These are phyloP conservation scores for Anthoceros angustus DNA, from an alignment of 225 moss, liverwort and hornwort species.

Conservation along the genomic window DNA sequence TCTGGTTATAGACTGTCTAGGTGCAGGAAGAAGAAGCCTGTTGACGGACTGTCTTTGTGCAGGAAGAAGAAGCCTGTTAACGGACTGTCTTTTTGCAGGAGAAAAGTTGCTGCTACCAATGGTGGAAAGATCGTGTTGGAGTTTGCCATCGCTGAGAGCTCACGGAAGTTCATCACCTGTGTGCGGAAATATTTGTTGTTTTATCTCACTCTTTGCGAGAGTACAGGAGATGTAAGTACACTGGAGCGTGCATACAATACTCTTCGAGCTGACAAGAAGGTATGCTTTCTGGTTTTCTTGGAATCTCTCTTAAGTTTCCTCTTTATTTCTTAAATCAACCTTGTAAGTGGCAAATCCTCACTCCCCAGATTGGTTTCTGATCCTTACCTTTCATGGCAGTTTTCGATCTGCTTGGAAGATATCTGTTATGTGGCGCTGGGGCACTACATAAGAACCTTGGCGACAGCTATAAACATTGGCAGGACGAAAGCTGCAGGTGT, in stretches of 20 bases:
- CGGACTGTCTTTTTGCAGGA: constrained; percentile 20
- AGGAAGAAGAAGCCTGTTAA: not conserved
- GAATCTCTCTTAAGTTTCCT: not conserved
- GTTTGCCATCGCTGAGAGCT: constrained; percentile 86
- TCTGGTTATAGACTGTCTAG: too few species aligned
- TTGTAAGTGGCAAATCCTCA: too few species aligned
- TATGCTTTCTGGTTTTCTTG: constrained; percentile 7
- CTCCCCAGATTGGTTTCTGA: not conserved
- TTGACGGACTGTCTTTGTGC: too few species aligned
- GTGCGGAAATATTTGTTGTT: constrained; percentile 82
- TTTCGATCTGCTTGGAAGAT: constrained; percentile 90
- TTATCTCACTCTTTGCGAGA: constrained; percentile 79
- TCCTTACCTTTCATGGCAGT: constrained; percentile 23
- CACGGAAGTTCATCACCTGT: constrained; percentile 93
- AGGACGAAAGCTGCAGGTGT: constrained; percentile 38
- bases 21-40: too few species aligned
- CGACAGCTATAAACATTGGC: constrained; percentile 57
- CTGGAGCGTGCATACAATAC: constrained; percentile 77
- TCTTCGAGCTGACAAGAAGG: constrained; percentile 83
- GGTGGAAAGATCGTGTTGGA: constrained; percentile 50
- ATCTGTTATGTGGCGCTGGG: constrained; percentile 75
- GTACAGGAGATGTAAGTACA: constrained; percentile 77
- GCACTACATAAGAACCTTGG: constrained; percentile 69
- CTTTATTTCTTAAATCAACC: constrained; percentile 3
- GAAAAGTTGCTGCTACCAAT: constrained; percentile 30